Percentiles rank a stretch among this genome's conserved stretches.
phyloP scores from a whole-genome alignment of 192 early-diverging fungal genomes.

The Backusella circina region DNA sequence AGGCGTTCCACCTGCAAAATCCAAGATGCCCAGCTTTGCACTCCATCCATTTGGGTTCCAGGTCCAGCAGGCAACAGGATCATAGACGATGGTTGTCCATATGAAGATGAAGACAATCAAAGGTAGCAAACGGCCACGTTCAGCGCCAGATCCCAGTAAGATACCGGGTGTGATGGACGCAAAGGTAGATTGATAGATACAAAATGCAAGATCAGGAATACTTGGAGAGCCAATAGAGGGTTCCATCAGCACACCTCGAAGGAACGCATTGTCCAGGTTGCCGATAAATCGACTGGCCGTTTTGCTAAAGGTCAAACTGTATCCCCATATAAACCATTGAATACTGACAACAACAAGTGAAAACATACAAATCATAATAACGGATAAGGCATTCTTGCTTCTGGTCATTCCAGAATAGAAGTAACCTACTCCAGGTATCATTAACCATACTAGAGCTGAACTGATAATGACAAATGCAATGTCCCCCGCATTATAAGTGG shows the following conservation, averaged over 20 bases:
- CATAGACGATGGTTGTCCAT: conserved; percentile 92
- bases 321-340: conserved; percentile 84
- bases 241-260: conserved; percentile 46
- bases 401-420: conserved; percentile 95
- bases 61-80: conserved; percentile 92
- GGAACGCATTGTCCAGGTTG: conserved; percentile 71
- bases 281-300: conserved; percentile 73
- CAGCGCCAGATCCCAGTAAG: conserved; percentile 88
- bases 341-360: conserved; percentile 75
- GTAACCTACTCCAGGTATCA: conserved; percentile 93
- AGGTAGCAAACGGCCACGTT: conserved; percentile 82
- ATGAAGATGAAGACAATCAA: conserved; percentile 87
- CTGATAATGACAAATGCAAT: neutral
- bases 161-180: conserved; percentile 88
- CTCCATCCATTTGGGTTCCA: conserved; percentile 90
- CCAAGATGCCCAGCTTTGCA: conserved; percentile 62
- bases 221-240: conserved; percentile 54
- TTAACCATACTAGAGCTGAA: conserved; percentile 52
- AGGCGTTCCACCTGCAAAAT: conserved; percentile 96
- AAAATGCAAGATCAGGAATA: conserved; percentile 76
- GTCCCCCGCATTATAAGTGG: neutral
- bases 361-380: conserved; percentile 81
- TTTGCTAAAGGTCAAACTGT: conserved; percentile 81
- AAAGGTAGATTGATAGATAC: conserved; percentile 87
- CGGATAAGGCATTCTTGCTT: conserved; percentile 85